phyloP scores from a whole-genome alignment of 2,329 filamentous ascomycete species.

The Neofusicoccum ribis region DNA sequence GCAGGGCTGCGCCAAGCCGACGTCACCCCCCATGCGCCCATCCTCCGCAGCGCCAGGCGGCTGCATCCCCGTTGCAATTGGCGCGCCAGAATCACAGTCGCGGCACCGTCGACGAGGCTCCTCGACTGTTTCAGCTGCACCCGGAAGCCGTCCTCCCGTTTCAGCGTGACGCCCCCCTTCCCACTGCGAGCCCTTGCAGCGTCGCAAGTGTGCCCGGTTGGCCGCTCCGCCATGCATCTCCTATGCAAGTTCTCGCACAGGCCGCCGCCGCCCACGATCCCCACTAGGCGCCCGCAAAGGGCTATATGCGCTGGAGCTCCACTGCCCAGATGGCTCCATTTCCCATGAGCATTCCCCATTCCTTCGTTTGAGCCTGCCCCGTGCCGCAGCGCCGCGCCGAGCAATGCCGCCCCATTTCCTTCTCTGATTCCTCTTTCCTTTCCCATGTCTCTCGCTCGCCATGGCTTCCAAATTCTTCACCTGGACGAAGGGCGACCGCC shows the following conservation, averaged over 20 bases:
- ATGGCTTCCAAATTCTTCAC: conserved; percentile 47
- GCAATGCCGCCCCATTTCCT: background rate
- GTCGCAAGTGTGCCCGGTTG: conserved; percentile 6
- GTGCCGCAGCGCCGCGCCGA: background rate
- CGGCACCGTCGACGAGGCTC: background rate
- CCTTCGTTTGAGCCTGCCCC: background rate
- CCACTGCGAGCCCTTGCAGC: conserved; percentile 3
- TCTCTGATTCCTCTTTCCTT: background rate
- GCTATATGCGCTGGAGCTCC: conserved; percentile 1
- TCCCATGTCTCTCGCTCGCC: conserved; percentile 13
- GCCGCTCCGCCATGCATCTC: background rate
- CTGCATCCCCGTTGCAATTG: conserved; percentile 1
- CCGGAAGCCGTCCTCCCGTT: background rate
- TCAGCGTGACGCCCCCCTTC: conserved; percentile 11
- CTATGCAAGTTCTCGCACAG: background rate
- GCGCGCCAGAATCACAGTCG: background rate
- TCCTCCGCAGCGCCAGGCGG: background rate
- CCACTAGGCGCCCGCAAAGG: background rate
- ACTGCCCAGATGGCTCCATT: background rate
- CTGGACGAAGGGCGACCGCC: conserved; percentile 45
- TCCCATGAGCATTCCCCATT: conserved; percentile 11
- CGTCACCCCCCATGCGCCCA: background rate
- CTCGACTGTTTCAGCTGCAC: background rate
- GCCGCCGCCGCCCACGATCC: background rate
- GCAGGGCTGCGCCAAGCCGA: conserved; percentile 10